Base-by-base conservation (phyloP, 805 yeast species). In the Millerozyma acaciae region DNA sequence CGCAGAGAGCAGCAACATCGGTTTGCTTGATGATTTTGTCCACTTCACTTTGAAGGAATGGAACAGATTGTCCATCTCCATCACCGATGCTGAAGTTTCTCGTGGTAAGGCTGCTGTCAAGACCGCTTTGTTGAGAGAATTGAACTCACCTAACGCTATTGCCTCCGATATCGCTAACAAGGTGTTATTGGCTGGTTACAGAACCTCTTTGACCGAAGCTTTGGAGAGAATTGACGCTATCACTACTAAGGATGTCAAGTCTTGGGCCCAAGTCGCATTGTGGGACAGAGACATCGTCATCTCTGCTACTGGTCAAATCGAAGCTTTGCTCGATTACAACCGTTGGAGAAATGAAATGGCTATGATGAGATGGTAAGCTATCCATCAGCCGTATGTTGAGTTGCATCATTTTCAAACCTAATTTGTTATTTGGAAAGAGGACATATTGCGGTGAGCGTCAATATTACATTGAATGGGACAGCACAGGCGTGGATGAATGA, bases 331-430 rank as follows among this genome's bases (percentile, higher is more conserved):
- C 58, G 95, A 84, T 63, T 84, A 84, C 78, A 72, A 69, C 76
- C 80, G 90, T 78, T 68, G 78, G 62, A 82, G 95, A 80, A 81
- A 80, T 66, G 89, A 82, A 55, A 84, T 85, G 88, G 76, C 93
- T 53, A 76, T 82, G 85, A 71, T 83, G 80, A 84, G 94, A 82
- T 66, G 70, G 68, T 67, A 64, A 53, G 33, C 44, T 21, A 16
- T 20, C 28, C 26, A 33, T 19, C 16, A n/a, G 14, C 24, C 27
- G 15, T 21, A 25, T 25, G 18, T 25, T 18, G 14, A 18, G 16
- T 25, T 14, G 28, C 28, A 25, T n/a, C n/a, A n/a, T n/a, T n/a
- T n/a, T n/a, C n/a, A n/a, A n/a, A n/a, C n/a, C n/a, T n/a, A n/a
- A n/a, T n/a, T n/a, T n/a, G n/a, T n/a, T n/a, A n/a, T n/a, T n/a